Evolutionary conservation across 495 filamentous ascomycete genomes (phyloP), one percentile per base, ranked within the genome.

Genomic region (Aspergillus asperescens): DNA sequence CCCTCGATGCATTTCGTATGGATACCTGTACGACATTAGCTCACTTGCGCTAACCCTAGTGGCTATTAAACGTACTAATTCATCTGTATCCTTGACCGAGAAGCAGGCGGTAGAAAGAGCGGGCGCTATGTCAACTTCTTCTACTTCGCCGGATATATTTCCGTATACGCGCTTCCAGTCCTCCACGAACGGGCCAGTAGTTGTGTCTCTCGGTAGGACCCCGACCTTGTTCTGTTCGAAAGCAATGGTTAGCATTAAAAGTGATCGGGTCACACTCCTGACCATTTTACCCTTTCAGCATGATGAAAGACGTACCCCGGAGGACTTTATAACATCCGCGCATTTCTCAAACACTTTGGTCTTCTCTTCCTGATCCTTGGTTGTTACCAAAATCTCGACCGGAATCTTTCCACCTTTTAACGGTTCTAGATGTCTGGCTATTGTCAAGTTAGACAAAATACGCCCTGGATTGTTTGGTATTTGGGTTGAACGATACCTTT

Each of bases 21-120:
- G 85, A 83, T 37, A 94, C 90, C 77, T 86, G 31, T 28, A 15
- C 8, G 34, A 46, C n/a, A 60, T 59, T 40, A 52, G 47, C 12
- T 19, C 18, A 29, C 4, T 20, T 29, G 13, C 13, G 9, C 2
- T 12, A 12, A 0, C 2, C 5, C 40, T 20, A 8, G 32, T 22
- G 7, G 23, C 18, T 50, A 12, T 6, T 23, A 34, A 48, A 69
- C 77, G 50, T 69, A 86, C 83, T 58, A 98, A 73, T 68, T 99
- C 93, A 55, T 86, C 84, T 51, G 96, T 91, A 68, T 96, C 94
- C 70, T 99, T 99, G 53, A 96, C 81, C n/a, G 94, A 84, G 64
- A 99, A 85, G 27, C 88, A 89, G 37, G 83, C 83, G 1, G 80
- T 68, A 9, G 91, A 97, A 52, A 99, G 76, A 5, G 89, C 92